These are phyloP conservation scores for Tubosaeta sp. DNA, from an alignment of 768 basidiomycete genomes.

Conservation along the genomic window DNA sequence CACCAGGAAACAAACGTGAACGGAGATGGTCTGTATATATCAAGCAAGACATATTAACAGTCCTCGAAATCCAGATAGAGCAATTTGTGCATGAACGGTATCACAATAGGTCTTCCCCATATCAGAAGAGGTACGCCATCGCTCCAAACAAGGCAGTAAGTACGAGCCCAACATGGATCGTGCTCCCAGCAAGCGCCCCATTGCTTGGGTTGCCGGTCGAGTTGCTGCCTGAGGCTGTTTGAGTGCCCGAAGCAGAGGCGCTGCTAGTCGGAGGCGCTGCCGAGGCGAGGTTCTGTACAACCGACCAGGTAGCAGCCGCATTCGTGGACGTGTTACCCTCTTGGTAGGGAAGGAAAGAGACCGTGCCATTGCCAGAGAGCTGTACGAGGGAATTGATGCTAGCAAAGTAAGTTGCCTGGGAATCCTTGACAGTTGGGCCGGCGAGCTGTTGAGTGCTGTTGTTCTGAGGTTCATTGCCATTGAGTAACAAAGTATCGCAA, in stretches of 20 bases:
- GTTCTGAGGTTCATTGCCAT: constrained; percentile 32
- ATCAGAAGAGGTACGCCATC: constrained; percentile 14
- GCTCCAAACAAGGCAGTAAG: constrained; percentile 12
- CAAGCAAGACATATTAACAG: constrained; percentile 5
- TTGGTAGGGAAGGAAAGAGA: constrained; percentile 59
- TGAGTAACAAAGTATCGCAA: constrained; percentile 1
- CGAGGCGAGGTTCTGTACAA: constrained; percentile 41
- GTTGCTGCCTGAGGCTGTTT: constrained; percentile 9
- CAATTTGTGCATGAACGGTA: constrained; percentile 7
- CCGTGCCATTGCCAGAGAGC: constrained; percentile 54
- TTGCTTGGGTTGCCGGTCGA: constrained; percentile 15
- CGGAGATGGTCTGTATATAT: not conserved
- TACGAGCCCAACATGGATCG: constrained; percentile 13
- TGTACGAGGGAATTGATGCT: constrained; percentile 60
- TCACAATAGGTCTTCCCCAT: not conserved
- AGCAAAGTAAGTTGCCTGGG: constrained; percentile 60
- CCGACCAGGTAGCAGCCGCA: constrained; percentile 45
- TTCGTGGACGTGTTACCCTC: constrained; percentile 41
- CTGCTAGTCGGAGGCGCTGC: constrained; percentile 35
- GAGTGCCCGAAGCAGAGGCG: constrained; percentile 18
- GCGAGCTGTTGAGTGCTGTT: constrained; percentile 62
- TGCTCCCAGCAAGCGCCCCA: constrained; percentile 9
- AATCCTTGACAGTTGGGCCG: constrained; percentile 58
- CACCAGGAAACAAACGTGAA: not conserved
- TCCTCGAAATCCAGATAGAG: not conserved